Percentiles rank a stretch among this genome's conserved stretches.
Conservation (phyloP, 805 yeast genomes). For the Ogataea trehalophila region DNA sequence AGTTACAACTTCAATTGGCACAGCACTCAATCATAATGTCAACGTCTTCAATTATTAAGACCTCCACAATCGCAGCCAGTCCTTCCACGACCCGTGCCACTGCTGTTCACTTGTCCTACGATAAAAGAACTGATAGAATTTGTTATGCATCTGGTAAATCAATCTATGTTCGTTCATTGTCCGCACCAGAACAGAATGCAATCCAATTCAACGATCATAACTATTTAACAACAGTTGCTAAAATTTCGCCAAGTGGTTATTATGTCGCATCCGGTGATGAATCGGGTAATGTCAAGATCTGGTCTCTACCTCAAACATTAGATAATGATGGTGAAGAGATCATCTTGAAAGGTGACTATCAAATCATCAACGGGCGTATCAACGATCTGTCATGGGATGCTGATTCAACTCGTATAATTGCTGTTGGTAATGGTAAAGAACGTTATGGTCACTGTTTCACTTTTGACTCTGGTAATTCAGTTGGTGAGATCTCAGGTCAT, state of each 20-base stretch:
- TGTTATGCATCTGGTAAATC: constrained; percentile 83
- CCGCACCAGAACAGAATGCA: constrained; percentile 40
- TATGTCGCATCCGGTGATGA: constrained; percentile 92
- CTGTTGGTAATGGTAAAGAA: constrained; percentile 93
- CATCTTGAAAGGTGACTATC: constrained; percentile 69
- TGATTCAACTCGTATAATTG: constrained; percentile 79
- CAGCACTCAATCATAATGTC: constrained; percentile 3
- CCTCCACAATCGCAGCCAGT: constrained; percentile 58
- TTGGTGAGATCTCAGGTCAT: constrained; percentile 95
- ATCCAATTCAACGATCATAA: constrained; percentile 74
- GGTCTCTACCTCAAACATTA: constrained; percentile 35
- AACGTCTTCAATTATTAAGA: constrained; percentile 15
- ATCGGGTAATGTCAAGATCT: constrained; percentile 81
- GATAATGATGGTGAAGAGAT: constrained; percentile 56
- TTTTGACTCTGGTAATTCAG: constrained; percentile 93
- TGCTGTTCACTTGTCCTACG: constrained; percentile 72
- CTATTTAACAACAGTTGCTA: constrained; percentile 71
- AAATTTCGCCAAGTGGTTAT: constrained; percentile 84
- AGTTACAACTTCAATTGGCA: no score
- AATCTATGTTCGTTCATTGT: constrained; percentile 63
- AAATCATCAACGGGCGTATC: constrained; percentile 71
- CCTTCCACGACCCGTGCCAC: constrained; percentile 74
- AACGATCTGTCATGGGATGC: constrained; percentile 89
- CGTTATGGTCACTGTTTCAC: constrained; percentile 89
- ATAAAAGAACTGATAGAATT: constrained; percentile 58